Conservation (phyloP, 2,329 filamentous ascomycete species). For the Catunica adiposa region DNA sequence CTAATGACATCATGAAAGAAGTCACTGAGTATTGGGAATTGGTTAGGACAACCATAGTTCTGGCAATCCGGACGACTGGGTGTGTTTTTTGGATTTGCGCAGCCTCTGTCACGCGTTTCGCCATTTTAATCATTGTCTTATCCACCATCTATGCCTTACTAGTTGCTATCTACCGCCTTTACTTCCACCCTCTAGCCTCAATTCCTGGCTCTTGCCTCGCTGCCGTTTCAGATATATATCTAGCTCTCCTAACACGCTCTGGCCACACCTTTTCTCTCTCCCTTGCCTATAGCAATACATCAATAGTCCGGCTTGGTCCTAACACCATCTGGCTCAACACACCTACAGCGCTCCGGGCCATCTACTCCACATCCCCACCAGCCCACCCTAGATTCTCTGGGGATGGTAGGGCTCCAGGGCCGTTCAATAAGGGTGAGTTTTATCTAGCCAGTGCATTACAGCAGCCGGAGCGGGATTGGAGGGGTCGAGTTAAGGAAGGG, state of each 20-base stretch:
- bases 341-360: slow-evolving; percentile 29
- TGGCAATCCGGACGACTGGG: too few species aligned
- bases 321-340: slow-evolving; percentile 38
- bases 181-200: slow-evolving; percentile 27
- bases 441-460: slow-evolving; percentile 28
- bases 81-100: too few species aligned
- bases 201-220: slow-evolving; percentile 32
- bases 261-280: slow-evolving; percentile 28
- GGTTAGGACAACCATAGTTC: too few species aligned
- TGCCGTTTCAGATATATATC: slow-evolving; percentile 32
- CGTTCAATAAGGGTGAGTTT: slow-evolving; percentile 6
- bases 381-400: background rate
- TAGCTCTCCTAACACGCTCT: slow-evolving; percentile 28
- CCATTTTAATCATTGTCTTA: background rate
- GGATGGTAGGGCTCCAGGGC: slow-evolving; percentile 17
- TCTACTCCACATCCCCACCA: slow-evolving; percentile 24
- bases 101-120: background rate
- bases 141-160: background rate
- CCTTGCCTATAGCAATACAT: slow-evolving; percentile 26
- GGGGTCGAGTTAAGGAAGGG: slow-evolving; percentile 18
- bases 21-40: too few species aligned
- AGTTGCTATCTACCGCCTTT: slow-evolving; percentile 23
- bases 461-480: slow-evolving; percentile 27
- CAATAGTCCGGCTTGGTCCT: slow-evolving; percentile 35
- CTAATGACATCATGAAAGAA: too few species aligned